These are phyloP conservation scores for Pichia occidentalis DNA, from an alignment of 805 yeast genomes.

Conservation along the genomic window DNA sequence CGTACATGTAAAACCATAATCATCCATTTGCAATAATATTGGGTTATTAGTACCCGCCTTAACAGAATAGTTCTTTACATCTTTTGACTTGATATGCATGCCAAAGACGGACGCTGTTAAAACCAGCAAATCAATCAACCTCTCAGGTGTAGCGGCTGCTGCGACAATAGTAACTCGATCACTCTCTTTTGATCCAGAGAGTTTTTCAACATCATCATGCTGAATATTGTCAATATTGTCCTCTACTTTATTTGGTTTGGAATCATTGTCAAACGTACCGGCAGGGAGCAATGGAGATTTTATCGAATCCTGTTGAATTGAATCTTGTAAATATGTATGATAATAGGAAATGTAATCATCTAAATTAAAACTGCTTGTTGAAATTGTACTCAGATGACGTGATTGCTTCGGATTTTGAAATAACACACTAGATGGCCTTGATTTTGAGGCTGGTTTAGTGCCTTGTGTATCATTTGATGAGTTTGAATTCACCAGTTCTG, in stretches of 20 bases:
- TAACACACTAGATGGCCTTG: conserved; percentile 28
- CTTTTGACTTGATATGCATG: conserved; percentile 35
- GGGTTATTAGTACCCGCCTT: conserved; percentile 16
- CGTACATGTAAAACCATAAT: conserved; percentile 56
- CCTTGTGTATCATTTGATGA: conserved; percentile 27
- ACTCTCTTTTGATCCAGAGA: background rate
- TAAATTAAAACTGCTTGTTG: conserved; percentile 29
- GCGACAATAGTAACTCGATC: conserved; percentile 24
- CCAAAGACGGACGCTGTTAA: conserved; percentile 59
- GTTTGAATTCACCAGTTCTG: conserved; percentile 13
- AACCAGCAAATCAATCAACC: conserved; percentile 73
- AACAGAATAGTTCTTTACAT: conserved; percentile 34
- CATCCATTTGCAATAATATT: conserved; percentile 48
- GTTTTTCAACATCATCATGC: background rate
- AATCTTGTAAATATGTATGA: conserved; percentile 22
- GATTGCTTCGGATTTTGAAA: conserved; percentile 25
- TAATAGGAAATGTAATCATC: conserved; percentile 27
- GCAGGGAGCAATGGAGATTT: no score
- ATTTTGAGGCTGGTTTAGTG: conserved; percentile 23
- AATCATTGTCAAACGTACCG: no score
- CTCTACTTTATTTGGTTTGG: background rate
- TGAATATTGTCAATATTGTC: background rate
- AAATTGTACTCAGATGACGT: conserved; percentile 31
- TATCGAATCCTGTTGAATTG: background rate
- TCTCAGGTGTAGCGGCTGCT: conserved; percentile 68